Base-by-base conservation (phyloP, 768 basidiomycete genomes). In the Mycena capillaripes region DNA sequence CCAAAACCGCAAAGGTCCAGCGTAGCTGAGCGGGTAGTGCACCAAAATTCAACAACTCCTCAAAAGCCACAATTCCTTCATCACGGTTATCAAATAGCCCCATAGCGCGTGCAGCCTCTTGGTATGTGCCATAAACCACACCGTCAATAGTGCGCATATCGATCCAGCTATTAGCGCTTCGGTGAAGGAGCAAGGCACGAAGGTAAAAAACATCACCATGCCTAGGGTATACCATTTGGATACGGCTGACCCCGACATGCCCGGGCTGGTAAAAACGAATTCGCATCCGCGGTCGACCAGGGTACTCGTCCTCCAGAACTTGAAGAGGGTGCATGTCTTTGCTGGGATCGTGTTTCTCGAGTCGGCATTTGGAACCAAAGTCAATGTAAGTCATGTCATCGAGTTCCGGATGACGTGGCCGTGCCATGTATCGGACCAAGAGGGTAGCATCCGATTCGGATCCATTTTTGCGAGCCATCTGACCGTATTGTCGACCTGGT, bases 131-230 rank as follows among this genome's bases (percentile, higher is more conserved):
- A 50, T 62, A 62, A 5, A 50, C 30, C 6, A 62, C 30, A 34
- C 61, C 61, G n/a, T 46, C 46, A 30, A 62, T 34, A 29, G 61
- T 62, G 19, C 61, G 42, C 4, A 62, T 29, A 34, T 62, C 61
- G 5, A 30, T 17, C 61, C 61, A 62, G 16, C 30, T 25, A 30
- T 11, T 27, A 8, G 61, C 61, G 16, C 29, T n/a, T 14, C 61
- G 61, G 21, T 62, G 61, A 23, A 62, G 38, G 5, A 62, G 61
- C 6, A 62, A 42, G 6, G 46, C 29, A 2, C 61, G 61, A 16
- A 48, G 44, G n/a, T 62, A 62, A n/a, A 62, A 62, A 23, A 62
- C 61, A 50, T 62, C 44, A 4, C 61, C 61, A 36, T 62, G 61
- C 6, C 61, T 42, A 29, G 61, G 61, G 32, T 62, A 62, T 17